Conservation (phyloP, 2,329 filamentous ascomycete species). For the Colletotrichum destructivum region DNA sequence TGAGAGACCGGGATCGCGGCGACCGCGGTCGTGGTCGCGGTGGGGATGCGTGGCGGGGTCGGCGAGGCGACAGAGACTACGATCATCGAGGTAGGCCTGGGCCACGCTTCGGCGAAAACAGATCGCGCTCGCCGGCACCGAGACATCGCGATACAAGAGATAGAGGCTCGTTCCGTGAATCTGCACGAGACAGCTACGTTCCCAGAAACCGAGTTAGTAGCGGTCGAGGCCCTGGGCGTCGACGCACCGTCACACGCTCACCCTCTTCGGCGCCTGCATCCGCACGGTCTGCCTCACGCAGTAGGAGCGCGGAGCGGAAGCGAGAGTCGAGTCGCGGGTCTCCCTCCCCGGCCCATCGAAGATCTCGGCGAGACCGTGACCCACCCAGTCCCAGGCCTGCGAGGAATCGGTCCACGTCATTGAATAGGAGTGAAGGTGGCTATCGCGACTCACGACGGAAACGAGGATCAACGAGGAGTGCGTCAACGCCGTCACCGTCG, state of each 20-base stretch:
- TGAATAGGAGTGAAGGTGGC: conserved; percentile 47
- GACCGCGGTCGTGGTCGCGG: conserved; percentile 67
- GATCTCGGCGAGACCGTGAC: conserved; percentile 50
- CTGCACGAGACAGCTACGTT: conserved; percentile 67
- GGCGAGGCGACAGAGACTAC: conserved; percentile 67
- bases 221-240: conserved; percentile 58
- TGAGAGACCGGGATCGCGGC: conserved; percentile 76
- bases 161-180: conserved; percentile 55
- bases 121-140: conserved; percentile 65
- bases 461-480: conserved; percentile 44
- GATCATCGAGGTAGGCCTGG: conserved; percentile 61
- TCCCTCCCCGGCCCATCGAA: conserved; percentile 52
- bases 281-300: conserved; percentile 54
- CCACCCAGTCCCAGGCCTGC: conserved; percentile 50
- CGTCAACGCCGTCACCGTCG: conserved; percentile 55
- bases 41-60: conserved; percentile 68
- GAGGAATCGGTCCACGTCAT: conserved; percentile 59
- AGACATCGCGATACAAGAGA: conserved; percentile 61
- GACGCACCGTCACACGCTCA: conserved; percentile 54
- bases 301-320: conserved; percentile 48
- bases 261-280: conserved; percentile 50
- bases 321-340: conserved; percentile 51
- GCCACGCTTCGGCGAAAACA: conserved; percentile 60
- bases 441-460: conserved; percentile 42
- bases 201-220: conserved; percentile 64